These are phyloP conservation scores for Pestalotiopsis sp. DNA, from an alignment of 2,329 filamentous ascomycete species.

Conservation along the genomic window DNA sequence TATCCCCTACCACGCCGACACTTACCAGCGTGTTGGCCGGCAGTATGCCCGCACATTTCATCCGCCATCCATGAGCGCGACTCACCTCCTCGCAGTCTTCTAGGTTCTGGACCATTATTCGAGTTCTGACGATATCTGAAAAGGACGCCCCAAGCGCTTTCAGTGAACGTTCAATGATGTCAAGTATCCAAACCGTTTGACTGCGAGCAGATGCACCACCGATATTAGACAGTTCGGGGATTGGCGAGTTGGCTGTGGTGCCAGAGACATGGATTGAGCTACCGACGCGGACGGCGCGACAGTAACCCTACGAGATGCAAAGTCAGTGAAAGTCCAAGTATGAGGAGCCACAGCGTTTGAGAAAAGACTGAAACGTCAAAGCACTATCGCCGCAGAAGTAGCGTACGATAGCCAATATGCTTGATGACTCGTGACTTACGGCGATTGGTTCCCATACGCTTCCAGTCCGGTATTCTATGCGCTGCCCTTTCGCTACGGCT, in stretches of 20 bases:
- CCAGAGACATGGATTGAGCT: slow-evolving; percentile 30
- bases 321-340: background rate
- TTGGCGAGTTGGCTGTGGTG: slow-evolving; percentile 33
- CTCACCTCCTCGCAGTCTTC: slow-evolving; percentile 29
- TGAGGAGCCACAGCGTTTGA: background rate
- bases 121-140: slow-evolving; percentile 29
- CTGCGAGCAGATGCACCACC: slow-evolving; percentile 25
- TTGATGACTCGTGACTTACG: slow-evolving; percentile 16
- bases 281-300: slow-evolving; percentile 29
- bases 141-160: slow-evolving; percentile 28
- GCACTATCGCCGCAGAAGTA: background rate
- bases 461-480: slow-evolving; percentile 31
- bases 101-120: slow-evolving; percentile 27
- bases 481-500: slow-evolving; percentile 23
- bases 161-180: slow-evolving; percentile 29
- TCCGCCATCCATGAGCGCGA: slow-evolving; percentile 30
- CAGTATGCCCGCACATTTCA: slow-evolving; percentile 26
- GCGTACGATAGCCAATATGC: too few relatives aligned
- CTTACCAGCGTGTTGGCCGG: slow-evolving; percentile 23
- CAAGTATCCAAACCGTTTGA: slow-evolving; percentile 30
- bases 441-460: slow-evolving; percentile 35
- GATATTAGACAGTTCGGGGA: slow-evolving; percentile 17
- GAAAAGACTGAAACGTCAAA: background rate
- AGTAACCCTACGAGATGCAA: slow-evolving; percentile 27
- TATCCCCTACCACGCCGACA: slow-evolving; percentile 17